Evolutionary conservation across 257 asterid species (phyloP).

Genomic region (Schizonepeta tenuifolia): DNA sequence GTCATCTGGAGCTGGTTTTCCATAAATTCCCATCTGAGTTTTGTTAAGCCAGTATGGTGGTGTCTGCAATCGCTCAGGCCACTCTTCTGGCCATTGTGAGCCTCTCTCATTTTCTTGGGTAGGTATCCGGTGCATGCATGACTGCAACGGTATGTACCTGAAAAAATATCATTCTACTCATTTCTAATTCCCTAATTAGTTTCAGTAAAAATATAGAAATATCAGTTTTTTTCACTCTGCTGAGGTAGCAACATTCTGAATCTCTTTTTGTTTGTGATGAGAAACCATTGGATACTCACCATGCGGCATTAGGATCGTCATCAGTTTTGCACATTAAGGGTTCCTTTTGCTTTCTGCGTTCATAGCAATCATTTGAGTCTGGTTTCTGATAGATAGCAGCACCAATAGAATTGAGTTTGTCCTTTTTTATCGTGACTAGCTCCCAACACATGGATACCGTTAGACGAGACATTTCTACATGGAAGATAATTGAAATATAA

Average conservation of each 20-base stretch:
- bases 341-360: slow-evolving; percentile 51
- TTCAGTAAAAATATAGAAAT: not conserved
- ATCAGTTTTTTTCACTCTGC: slow-evolving; percentile 7
- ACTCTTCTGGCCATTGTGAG: slow-evolving; percentile 86
- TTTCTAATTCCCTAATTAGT: slow-evolving; percentile 15
- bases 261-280: not conserved
- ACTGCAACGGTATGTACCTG: slow-evolving; percentile 84
- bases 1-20: slow-evolving; percentile 85
- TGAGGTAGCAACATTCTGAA: not conserved
- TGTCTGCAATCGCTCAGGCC: slow-evolving; percentile 71
- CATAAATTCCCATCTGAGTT: slow-evolving; percentile 75
- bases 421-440: slow-evolving; percentile 73
- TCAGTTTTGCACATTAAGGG: slow-evolving; percentile 76
- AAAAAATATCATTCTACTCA: slow-evolving; percentile 32
- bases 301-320: slow-evolving; percentile 91
- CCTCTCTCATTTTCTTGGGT: slow-evolving; percentile 66
- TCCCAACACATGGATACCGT: slow-evolving; percentile 95
- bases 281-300: slow-evolving; percentile 50
- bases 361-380: slow-evolving; percentile 78
- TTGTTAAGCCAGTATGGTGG: slow-evolving; percentile 81
- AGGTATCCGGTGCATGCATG: slow-evolving; percentile 77
- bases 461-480: slow-evolving; percentile 71
- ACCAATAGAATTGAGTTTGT: slow-evolving; percentile 62
- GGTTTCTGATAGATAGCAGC: slow-evolving; percentile 84
- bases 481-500: not conserved